Evolutionary conservation across 257 asterid species (phyloP), one percentile per base, ranked within the genome.

Genomic region (Nicotiana sylvestris): DNA sequence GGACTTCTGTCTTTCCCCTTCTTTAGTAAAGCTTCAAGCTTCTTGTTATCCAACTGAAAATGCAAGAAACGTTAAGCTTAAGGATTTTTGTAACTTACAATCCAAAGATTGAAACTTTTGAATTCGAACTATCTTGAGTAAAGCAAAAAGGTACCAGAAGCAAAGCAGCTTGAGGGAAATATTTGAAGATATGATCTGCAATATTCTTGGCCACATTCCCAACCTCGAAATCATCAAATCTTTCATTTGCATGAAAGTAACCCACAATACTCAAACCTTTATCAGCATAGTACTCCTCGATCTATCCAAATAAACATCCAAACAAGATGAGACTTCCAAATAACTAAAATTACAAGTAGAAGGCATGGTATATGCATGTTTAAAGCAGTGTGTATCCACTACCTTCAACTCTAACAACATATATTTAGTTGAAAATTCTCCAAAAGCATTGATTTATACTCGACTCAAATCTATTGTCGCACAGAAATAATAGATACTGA

Each of bases 191-290:
- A 77, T 92, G 98, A 90, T 96, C 99, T 51, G 95, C 99, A 76
- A 93, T 94, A 88, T 96, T 93, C 93, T 93, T 96, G 11, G 97
- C 93, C 60, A 94, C 94, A 82, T 82, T 64, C 16, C 92, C 89
- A 25, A 94, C 91, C 91, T 94, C 99, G 21, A 77, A 85, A 86
- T 96, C 99, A 81, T 92, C 97, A 68, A 85, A 91, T 81, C 97
- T 90, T 89, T 94, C 99, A 81, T 96, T 96, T 43, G 98, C 99
- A 77, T 96, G 99, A 85, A 94, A 96, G 77, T 96, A 96, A 11
- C 99, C 99, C 78, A 94, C 97, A 68, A 96, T 85, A 81, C 90
- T 89, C 93, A 94, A 84, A 60, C 95, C 99, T 83, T 93, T 94
- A 5, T 89, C 97, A 27, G 72, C 89, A 76, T 87, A 93, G 74